Evolutionary conservation across 2,329 filamentous ascomycete species (phyloP).

Genomic region (Metarhizium humberi): DNA sequence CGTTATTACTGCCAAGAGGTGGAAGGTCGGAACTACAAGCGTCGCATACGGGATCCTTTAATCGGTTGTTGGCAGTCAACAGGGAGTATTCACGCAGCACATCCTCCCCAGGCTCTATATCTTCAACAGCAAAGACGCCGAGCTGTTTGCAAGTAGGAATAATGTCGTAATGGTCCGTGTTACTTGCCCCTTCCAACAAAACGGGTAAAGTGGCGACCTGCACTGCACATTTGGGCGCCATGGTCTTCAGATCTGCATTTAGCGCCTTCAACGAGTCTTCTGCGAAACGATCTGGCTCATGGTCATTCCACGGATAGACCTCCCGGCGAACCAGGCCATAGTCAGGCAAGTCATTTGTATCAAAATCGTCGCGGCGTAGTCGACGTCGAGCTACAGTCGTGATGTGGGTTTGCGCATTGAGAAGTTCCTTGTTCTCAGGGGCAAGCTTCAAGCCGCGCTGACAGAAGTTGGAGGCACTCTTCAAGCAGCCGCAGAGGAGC

Average conservation of each 20-base stretch:
- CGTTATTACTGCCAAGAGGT: slow-evolving; percentile 37
- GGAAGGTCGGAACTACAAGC: slow-evolving; percentile 73
- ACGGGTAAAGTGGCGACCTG: slow-evolving; percentile 67
- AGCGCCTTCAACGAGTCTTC: slow-evolving; percentile 59
- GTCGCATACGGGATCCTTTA: slow-evolving; percentile 82
- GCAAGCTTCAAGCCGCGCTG: slow-evolving; percentile 48
- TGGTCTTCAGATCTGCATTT: slow-evolving; percentile 57
- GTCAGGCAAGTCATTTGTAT: slow-evolving; percentile 53
- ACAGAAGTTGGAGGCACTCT: slow-evolving; percentile 58
- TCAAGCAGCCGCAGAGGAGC: slow-evolving; percentile 57
- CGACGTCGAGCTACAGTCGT: slow-evolving; percentile 40
- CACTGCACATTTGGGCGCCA: slow-evolving; percentile 77
- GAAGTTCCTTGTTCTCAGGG: slow-evolving; percentile 46
- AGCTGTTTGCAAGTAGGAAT: slow-evolving; percentile 63
- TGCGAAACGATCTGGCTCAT: slow-evolving; percentile 63
- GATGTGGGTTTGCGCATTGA: slow-evolving; percentile 44
- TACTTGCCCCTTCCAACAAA: slow-evolving; percentile 48
- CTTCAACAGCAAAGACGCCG: slow-evolving; percentile 78
- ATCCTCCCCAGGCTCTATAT: slow-evolving; percentile 66
- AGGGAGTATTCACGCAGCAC: slow-evolving; percentile 78
- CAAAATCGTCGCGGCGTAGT: slow-evolving; percentile 35
- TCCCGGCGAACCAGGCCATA: slow-evolving; percentile 60
- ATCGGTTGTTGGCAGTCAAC: slow-evolving; percentile 78
- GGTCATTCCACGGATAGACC: slow-evolving; percentile 60
- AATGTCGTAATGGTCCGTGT: slow-evolving; percentile 37